phyloP scores from a whole-genome alignment of 2,329 filamentous ascomycete genomes.

The Neofusicoccum parvum region DNA sequence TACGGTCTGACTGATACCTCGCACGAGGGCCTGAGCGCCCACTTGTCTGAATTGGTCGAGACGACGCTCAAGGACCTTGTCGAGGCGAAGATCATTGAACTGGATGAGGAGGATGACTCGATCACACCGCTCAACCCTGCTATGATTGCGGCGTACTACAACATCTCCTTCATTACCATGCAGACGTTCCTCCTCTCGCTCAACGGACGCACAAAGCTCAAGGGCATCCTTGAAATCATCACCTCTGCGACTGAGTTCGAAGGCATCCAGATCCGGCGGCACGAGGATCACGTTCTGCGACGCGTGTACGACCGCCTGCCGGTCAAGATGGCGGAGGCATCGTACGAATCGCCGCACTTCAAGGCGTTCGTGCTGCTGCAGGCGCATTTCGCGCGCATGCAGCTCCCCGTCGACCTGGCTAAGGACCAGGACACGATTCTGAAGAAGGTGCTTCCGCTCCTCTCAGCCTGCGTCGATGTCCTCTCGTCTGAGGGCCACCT shows the following conservation, averaged over 20 bases:
- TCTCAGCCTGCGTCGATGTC: slow-evolving; percentile 92
- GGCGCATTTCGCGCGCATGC: slow-evolving; percentile 96
- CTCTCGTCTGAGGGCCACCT: slow-evolving; percentile 93
- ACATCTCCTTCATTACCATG: slow-evolving; percentile 99
- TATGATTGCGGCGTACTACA: slow-evolving; percentile 99
- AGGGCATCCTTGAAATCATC: slow-evolving; percentile 94
- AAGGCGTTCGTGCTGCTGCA: slow-evolving; percentile 97
- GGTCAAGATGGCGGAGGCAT: slow-evolving; percentile 87
- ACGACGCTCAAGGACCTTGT: slow-evolving; percentile 85
- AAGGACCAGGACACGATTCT: slow-evolving; percentile 93
- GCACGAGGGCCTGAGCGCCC: slow-evolving; percentile 89
- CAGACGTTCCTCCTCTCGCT: slow-evolving; percentile 95
- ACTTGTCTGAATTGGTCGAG: slow-evolving; percentile 93
- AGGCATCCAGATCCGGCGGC: slow-evolving; percentile 86
- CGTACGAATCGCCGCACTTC: slow-evolving; percentile 94
- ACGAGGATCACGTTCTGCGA: slow-evolving; percentile 84
- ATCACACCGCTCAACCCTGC: slow-evolving; percentile 90
- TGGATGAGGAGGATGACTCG: slow-evolving; percentile 85
- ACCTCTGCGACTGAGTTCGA: slow-evolving; percentile 98
- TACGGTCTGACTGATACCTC: slow-evolving; percentile 88
- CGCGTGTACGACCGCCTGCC: slow-evolving; percentile 93
- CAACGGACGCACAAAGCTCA: slow-evolving; percentile 86
- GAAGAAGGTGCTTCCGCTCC: slow-evolving; percentile 78
- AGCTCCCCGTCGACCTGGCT: slow-evolving; percentile 89
- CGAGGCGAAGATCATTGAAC: slow-evolving; percentile 93